These are phyloP conservation scores for Rhodomyrtus tomentosa DNA, from an alignment of 345 rosid species.

Conservation along the genomic window DNA sequence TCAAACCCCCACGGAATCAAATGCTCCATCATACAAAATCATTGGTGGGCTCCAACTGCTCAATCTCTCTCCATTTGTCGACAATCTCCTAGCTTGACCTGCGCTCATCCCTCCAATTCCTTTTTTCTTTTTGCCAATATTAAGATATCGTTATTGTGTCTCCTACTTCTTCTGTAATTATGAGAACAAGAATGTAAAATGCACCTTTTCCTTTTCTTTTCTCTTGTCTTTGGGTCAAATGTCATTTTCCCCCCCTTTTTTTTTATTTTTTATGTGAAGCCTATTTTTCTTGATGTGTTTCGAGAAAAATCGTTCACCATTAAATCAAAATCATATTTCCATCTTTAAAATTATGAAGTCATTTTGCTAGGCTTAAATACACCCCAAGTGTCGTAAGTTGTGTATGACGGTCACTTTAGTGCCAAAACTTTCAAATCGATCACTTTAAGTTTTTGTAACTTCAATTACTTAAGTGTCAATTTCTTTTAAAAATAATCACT, in stretches of 20 bases:
- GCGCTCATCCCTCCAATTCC: not conserved
- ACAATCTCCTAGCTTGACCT: not conserved
- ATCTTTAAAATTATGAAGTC: not conserved
- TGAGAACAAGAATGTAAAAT: not conserved
- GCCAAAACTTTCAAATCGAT: no score
- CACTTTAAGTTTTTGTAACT: no score
- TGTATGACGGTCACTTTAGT: no score
- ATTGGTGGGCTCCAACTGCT: constrained; percentile 30
- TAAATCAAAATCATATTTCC: not conserved
- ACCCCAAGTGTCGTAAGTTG: no score
- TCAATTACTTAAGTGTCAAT: no score
- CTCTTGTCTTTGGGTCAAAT: not conserved
- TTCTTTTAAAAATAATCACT: no score
- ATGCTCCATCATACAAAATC: constrained; percentile 50
- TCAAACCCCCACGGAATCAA: constrained; percentile 39
- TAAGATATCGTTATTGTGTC: not conserved
- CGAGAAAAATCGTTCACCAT: not conserved
- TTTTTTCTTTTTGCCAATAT: not conserved
- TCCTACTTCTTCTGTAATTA: not conserved
- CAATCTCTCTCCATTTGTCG: constrained; percentile 4
- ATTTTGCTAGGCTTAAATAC: no score
- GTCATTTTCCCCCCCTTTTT: not conserved
- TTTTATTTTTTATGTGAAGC: not conserved
- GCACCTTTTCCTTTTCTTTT: not conserved
- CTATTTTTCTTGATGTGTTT: not conserved